Evolutionary conservation across 2,329 filamentous ascomycete genomes (phyloP).

Genomic region (Penicillium aurantiogriseum): DNA sequence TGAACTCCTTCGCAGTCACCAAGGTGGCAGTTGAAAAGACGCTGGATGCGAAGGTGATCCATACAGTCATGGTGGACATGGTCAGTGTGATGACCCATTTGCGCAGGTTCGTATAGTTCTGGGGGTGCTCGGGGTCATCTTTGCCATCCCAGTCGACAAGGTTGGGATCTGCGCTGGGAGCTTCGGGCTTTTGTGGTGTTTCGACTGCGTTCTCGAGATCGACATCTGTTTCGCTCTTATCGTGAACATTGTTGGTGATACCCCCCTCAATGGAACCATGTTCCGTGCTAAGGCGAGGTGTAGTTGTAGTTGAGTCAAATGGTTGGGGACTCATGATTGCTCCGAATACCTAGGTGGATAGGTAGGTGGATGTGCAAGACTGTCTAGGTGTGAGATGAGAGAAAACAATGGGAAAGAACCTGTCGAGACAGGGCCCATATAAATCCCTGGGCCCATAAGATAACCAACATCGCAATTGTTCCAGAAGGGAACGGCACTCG

Average conservation of each 20-base stretch:
- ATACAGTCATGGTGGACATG: constrained; percentile 46
- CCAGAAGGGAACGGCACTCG: not conserved
- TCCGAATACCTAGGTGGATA: not conserved
- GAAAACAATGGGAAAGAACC: not conserved
- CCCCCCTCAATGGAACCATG: not conserved
- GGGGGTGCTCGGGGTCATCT: constrained; percentile 32
- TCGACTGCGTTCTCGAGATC: constrained; percentile 3
- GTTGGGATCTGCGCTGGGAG: constrained; percentile 27
- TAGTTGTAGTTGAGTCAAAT: constrained; percentile 18
- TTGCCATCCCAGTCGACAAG: constrained; percentile 33
- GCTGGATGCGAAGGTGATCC: constrained; percentile 49
- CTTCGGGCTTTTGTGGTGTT: constrained; percentile 1
- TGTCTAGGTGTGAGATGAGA: not conserved
- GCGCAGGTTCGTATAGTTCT: constrained; percentile 22
- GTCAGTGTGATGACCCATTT: constrained; percentile 47
- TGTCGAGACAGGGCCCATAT: not conserved
- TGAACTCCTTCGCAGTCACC: constrained; percentile 44
- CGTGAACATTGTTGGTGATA: not conserved
- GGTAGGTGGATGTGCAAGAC: not conserved
- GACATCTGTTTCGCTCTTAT: constrained; percentile 10
- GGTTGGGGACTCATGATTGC: constrained; percentile 1
- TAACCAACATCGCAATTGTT: not conserved
- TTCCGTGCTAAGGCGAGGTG: constrained; percentile 23
- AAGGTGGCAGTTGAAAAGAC: constrained; percentile 47
- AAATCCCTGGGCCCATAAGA: not conserved